Conservation (phyloP, 495 filamentous ascomycete genomes). For the Podospora conica region DNA sequence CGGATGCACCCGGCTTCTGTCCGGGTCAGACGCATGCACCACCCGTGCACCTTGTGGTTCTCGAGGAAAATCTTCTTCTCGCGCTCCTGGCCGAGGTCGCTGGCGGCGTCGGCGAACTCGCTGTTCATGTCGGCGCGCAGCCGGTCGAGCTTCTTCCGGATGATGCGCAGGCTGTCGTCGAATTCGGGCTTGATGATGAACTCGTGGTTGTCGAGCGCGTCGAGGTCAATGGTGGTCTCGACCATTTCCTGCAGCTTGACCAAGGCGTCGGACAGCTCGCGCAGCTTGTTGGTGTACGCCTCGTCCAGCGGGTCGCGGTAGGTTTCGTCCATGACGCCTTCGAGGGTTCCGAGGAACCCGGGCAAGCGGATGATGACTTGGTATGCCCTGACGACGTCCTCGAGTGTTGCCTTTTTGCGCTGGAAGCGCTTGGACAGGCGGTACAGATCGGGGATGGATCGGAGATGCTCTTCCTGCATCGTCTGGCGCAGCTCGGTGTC, state of each 20-base stretch:
- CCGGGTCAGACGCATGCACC: constrained; percentile 91
- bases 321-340: constrained; percentile 90
- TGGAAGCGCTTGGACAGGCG: constrained; percentile 92
- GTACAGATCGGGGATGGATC: constrained; percentile 91
- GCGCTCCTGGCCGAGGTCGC: constrained; percentile 83
- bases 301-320: constrained; percentile 83
- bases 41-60: constrained; percentile 90
- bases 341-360: constrained; percentile 80
- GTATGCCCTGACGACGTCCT: constrained; percentile 93
- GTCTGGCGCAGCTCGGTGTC: constrained; percentile 93
- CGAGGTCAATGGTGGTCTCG: constrained; percentile 94
- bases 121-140: constrained; percentile 73
- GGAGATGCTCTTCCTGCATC: constrained; percentile 95
- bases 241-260: constrained; percentile 95
- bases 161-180: constrained; percentile 79
- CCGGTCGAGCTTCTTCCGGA: constrained; percentile 86
- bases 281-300: constrained; percentile 80
- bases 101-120: constrained; percentile 70
- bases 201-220: constrained; percentile 93
- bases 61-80: constrained; percentile 99
- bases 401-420: constrained; percentile 78
- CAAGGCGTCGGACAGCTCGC: constrained; percentile 67
- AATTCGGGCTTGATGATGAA: constrained; percentile 99
- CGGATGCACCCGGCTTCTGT: constrained; percentile 90
- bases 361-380: constrained; percentile 90